phyloP scores from a whole-genome alignment of 768 basidiomycete species.

The Cystobasidium tubakii region DNA sequence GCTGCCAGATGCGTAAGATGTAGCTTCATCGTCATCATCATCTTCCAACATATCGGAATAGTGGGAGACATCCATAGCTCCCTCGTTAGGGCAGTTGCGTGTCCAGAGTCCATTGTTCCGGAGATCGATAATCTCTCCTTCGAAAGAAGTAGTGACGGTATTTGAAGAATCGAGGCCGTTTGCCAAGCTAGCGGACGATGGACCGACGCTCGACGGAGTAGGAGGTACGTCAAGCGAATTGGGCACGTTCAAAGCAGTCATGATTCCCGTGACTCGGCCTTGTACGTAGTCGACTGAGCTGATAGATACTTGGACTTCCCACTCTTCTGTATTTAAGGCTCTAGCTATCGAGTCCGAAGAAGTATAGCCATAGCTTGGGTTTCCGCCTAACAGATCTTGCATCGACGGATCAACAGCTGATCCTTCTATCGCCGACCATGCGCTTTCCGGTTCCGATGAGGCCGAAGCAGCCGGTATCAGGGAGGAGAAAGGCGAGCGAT shows the following conservation, averaged over 20 bases:
- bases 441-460: not conserved
- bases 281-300: conserved; percentile 21
- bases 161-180: not conserved
- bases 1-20: not conserved
- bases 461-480: not conserved
- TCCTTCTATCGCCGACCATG: conserved; percentile 21
- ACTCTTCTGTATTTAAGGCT: not conserved
- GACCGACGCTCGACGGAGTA: conserved; percentile 4
- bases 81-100: conserved; percentile 1
- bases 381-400: conserved; percentile 5
- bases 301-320: conserved; percentile 39
- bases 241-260: conserved; percentile 42
- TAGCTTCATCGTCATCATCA: not conserved
- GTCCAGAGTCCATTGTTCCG: conserved; percentile 37
- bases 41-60: not conserved
- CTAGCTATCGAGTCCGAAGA: not conserved
- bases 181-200: conserved; percentile 2
- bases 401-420: conserved; percentile 28
- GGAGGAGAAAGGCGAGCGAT: conserved; percentile 11
- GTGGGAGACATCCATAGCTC: not conserved
- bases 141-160: conserved; percentile 42
- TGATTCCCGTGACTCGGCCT: conserved; percentile 35
- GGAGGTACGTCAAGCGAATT: not conserved
- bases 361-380: conserved; percentile 29
- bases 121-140: conserved; percentile 40